Base-by-base conservation (phyloP, 495 filamentous ascomycete species). In the Penicillium pancosmium region DNA sequence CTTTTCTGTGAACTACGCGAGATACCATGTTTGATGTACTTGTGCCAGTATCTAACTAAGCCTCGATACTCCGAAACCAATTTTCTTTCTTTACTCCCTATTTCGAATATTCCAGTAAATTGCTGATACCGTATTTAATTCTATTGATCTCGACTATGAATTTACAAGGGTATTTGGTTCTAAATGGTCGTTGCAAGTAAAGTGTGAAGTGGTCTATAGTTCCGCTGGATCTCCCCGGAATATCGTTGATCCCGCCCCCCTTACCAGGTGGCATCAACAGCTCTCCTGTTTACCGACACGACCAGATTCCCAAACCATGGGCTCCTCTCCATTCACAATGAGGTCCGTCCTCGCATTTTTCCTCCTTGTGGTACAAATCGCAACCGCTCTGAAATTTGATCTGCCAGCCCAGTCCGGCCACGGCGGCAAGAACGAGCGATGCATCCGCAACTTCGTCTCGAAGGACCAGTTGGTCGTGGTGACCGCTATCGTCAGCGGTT, bases 401-500 rank as follows among this genome's bases (percentile, higher is more conserved):
- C 82, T 98, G 54, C 72, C 84, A 65, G 91, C 94, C 13, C 78
- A 85, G 55, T 81, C 79, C 16, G 78, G 73, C 59, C 81, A 85
- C 72, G 78, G 81, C 65, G 78, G 81, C 66, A 82, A 85, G 68
- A 81, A 84, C 53, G 87, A 91, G 72, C 84, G 95, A 83, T 98
- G 94, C 79, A 91, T 98, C 74, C 87, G 95, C 66, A 98, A 98
- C 78, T 98, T 97, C 71, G 93, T 97, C 55, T 80, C 86, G 51
- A 91, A 87, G 74, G 92, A 97, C 72, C 95, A 93, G 54, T 80
- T 98, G 58, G 94, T 98, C n/a, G 93, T 98, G 6, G 94, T 98
- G n/a, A 98, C 94, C 36, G 90, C 93, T 53, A 96, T 87, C 53
- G 84, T 96, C 13, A 82, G 86, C 70, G 94, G 94, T 13, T 74